Evolutionary conservation across 768 basidiomycete species (phyloP).

Genomic region (Leucosporidium scottii): DNA sequence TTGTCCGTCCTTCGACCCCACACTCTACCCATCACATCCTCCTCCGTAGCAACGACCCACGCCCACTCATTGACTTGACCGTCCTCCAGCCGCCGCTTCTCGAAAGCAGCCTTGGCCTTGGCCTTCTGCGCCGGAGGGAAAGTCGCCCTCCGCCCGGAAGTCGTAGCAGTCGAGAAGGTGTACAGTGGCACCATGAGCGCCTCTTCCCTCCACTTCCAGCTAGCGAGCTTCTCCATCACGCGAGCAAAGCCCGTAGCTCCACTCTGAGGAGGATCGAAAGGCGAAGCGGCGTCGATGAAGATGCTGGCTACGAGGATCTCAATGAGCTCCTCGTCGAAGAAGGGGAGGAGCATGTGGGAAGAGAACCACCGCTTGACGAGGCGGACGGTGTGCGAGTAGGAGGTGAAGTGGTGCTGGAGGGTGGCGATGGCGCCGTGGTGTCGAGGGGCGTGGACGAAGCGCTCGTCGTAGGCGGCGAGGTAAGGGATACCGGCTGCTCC

Average conservation of each 20-base stretch:
- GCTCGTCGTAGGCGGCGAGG: conserved; percentile 50
- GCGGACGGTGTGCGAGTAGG: conserved; percentile 76
- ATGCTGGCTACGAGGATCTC: conserved; percentile 76
- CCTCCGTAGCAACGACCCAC: conserved; percentile 73
- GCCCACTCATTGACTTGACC: conserved; percentile 47
- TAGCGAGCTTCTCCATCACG: conserved; percentile 60
- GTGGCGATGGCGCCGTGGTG: conserved; percentile 79
- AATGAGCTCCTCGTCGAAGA: conserved; percentile 68
- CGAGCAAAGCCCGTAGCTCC: conserved; percentile 58
- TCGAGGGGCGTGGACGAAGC: conserved; percentile 69
- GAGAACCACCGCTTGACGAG: conserved; percentile 90
- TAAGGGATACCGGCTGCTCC: conserved; percentile 43
- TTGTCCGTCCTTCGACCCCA: conserved; percentile 66
- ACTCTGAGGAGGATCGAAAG: conserved; percentile 56
- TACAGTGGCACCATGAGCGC: conserved; percentile 68
- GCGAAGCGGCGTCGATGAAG: conserved; percentile 53
- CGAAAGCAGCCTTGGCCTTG: conserved; percentile 42
- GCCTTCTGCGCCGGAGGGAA: conserved; percentile 39
- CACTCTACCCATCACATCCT: conserved; percentile 62
- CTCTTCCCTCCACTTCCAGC: conserved; percentile 64
- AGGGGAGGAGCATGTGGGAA: conserved; percentile 66
- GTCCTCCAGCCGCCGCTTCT: conserved; percentile 39
- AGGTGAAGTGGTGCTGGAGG: conserved; percentile 67
- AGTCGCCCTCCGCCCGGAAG: conserved; percentile 33
- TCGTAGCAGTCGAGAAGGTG: conserved; percentile 39